Conservation (phyloP, 2,329 filamentous ascomycete species). For the Arthrobotrys megalospora region DNA sequence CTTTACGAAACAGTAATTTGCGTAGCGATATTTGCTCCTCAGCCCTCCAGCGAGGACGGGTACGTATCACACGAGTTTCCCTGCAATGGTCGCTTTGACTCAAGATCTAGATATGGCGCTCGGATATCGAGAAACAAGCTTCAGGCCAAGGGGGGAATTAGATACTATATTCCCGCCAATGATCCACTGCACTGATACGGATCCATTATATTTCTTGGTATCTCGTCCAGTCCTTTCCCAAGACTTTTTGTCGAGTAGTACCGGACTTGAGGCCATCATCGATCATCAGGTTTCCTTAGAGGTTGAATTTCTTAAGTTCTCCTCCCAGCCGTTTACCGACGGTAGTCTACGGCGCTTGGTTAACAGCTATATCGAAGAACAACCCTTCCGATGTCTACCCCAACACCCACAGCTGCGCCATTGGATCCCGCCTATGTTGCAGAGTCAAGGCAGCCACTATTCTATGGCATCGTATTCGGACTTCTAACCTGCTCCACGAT, state of each 20-base stretch:
- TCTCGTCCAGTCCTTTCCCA: not conserved
- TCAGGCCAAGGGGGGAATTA: not conserved
- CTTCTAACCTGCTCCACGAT: constrained; percentile 35
- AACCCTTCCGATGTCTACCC: constrained; percentile 21
- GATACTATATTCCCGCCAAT: constrained; percentile 7
- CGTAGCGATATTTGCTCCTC: not conserved
- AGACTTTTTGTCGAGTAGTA: not conserved
- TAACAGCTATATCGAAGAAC: not conserved
- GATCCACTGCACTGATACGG: constrained; percentile 7
- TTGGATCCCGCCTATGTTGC: constrained; percentile 45
- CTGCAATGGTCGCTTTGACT: constrained; percentile 17
- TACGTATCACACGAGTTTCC: too few species aligned
- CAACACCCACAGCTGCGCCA: not conserved
- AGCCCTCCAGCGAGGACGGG: not conserved
- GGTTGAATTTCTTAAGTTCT: constrained; percentile 5
- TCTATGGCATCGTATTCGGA: constrained; percentile 42
- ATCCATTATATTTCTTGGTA: constrained; percentile 2
- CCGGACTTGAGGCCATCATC: too few species aligned
- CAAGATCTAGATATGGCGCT: constrained; percentile 8
- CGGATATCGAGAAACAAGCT: constrained; percentile 12
- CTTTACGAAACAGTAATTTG: not conserved
- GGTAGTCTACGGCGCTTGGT: not conserved
- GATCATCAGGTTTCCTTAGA: not conserved
- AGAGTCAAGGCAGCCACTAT: constrained; percentile 33
- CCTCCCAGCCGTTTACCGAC: not conserved